Percentiles rank a stretch among this genome's conserved stretches.
These are phyloP conservation scores for Talaromyces islandicus DNA, from an alignment of 2,329 filamentous ascomycete species.

Conservation along the genomic window DNA sequence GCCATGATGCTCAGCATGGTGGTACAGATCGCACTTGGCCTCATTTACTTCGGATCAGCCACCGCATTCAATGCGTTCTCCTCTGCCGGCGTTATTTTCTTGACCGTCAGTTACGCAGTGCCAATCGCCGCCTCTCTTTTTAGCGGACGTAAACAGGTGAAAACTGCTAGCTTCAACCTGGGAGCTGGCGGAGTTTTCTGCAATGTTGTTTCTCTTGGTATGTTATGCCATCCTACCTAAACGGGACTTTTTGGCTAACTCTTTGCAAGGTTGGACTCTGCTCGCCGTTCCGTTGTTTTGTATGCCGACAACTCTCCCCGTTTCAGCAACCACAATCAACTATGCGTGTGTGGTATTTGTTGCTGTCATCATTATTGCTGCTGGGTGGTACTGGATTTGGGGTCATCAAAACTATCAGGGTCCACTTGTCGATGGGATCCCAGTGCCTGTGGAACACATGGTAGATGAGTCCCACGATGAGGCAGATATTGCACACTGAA, in stretches of 20 bases:
- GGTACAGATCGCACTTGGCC: constrained; percentile 29
- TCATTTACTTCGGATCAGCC: constrained; percentile 42
- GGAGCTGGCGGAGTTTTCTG: constrained; percentile 14
- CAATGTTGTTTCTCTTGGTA: constrained; percentile 47
- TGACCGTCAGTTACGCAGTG: constrained; percentile 44
- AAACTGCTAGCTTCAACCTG: constrained; percentile 44
- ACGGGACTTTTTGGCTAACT: constrained; percentile 5
- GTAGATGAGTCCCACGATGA: neutral
- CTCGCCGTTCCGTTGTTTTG: constrained; percentile 68
- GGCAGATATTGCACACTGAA: neutral
- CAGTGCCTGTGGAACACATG: neutral
- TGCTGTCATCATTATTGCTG: constrained; percentile 56
- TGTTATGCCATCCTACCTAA: constrained; percentile 19
- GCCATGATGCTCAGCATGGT: constrained; percentile 29
- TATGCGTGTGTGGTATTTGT: constrained; percentile 72
- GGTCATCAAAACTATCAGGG: constrained; percentile 54
- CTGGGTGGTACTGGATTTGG: constrained; percentile 63
- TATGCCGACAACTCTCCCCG: constrained; percentile 49
- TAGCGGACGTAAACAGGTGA: constrained; percentile 40
- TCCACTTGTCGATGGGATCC: constrained; percentile 13
- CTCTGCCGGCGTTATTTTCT: constrained; percentile 43
- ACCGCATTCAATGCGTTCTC: constrained; percentile 40
- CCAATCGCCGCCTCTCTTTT: constrained; percentile 43
- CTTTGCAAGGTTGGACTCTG: constrained; percentile 48
- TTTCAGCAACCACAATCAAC: constrained; percentile 58